Base-by-base conservation (phyloP, 2,329 filamentous ascomycete genomes). In the Pyricularia grisea region DNA sequence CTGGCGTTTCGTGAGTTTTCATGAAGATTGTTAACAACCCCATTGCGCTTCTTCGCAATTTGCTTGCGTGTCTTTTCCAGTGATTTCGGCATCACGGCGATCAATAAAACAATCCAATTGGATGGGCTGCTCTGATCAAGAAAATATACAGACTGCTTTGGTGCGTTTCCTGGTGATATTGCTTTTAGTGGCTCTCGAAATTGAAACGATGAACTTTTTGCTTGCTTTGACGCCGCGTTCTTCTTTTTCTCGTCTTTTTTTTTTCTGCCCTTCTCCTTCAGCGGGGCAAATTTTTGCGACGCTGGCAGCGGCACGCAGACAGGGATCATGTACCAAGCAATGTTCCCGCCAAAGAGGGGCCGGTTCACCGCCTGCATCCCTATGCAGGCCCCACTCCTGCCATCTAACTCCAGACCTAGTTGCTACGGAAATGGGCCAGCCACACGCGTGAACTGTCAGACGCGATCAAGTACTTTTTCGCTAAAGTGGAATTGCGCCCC, bases 1-100 rank as follows among this genome's bases (percentile, higher is more conserved):
- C 90, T 87, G 3, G 93, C 92, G 82, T 98, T 92, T 73, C 95
- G 86, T 71, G 93, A 97, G 77, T 93, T 93, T 79, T 93, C 91
- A 76, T 98, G 94, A 27, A 98, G 84, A 14, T 90, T 85, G 33
- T 90, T 89, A 65, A 92, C 85, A 58, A 88, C 88, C 25, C 88
- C 88, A 72, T 88, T 88, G 73, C 91, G 88, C 85, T 97, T 97
- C 82, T 97, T 97, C 42, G 88, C 83, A 72, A 98, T 94, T 72
- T 93, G 88, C 81, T 98, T 98, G 72, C 91, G 88, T 25, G 95
- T 91, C 78, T 97, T 98, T 72, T 88, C 82, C 7, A 97, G 81
- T 64, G 90, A 87, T 76, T 88, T 90, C 17, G 92, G 87, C 93
- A 97, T 97, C 28, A 55, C 74, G 31, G 12, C 31, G 58, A 12